Base-by-base conservation (phyloP, 75 land plant genomes). In the Pinus tabuliformis region DNA sequence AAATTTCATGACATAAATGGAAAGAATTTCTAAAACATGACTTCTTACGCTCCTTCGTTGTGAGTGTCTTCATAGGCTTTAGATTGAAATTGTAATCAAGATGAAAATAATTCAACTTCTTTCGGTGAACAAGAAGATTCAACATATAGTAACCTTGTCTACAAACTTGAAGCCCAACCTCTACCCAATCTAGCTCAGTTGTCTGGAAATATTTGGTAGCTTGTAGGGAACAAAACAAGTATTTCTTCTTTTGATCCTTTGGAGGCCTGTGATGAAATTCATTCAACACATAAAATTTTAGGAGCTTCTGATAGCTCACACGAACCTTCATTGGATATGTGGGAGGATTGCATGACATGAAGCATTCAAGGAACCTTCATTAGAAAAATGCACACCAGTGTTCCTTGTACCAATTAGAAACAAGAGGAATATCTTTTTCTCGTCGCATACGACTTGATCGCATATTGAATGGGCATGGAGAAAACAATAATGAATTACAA, bases 21-120 rank as follows among this genome's bases (percentile, higher is more conserved):
- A 97, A 97, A 30, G 99, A 98, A 94, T 97, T 97, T 54, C 99
- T 98, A 86, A 97, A 97, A 6, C 99, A 89, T n/a, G 99, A 97
- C 59, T 97, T 97, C 75, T 97, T 97, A 1, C 99, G 90, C 76
- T 97, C 99, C 79, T 97, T 97, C n/a, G 99, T 97, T 28, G 99
- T 97, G 49, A 97, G 89, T 14, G 99, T 97, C 76, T 97, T 97
- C 77, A 97, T 98, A 54, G 99, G 99, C 79, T 97, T 97, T 70
- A 97, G 76, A 79, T 97, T 97, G 75, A 97, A 97, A 79, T 97
- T 97, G 75, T 97, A 97, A 76, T 97, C 99, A 81, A 97, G 87
- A 73, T 97, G 99, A 72, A 97, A 89, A 79, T 97, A 97, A 75
- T 97, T 97, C 82, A 97, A 82, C 81, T 94, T 97, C 81, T 97